Conservation (phyloP, 1,284 basidiomycete genomes). For the Malassezia brasiliensis region DNA sequence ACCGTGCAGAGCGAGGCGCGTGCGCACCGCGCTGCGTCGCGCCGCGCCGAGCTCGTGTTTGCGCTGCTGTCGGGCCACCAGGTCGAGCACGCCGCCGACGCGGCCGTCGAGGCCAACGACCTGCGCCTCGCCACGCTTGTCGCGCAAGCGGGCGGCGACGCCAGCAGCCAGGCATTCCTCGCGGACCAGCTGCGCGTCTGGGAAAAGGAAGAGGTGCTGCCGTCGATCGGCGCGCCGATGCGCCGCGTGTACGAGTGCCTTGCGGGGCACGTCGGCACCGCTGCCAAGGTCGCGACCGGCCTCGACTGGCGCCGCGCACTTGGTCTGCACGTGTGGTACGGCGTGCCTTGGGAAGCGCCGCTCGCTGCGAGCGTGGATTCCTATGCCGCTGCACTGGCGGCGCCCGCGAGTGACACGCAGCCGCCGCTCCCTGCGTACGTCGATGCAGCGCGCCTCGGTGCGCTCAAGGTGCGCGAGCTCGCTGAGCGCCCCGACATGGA, state of each 20-base stretch:
- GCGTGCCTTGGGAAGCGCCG: slow-evolving; percentile 62
- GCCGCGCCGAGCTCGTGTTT: slow-evolving; percentile 54
- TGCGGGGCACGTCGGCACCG: slow-evolving; percentile 63
- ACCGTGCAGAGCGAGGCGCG: slow-evolving; percentile 58
- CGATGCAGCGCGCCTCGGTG: slow-evolving; percentile 35
- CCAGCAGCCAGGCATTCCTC: slow-evolving; percentile 66
- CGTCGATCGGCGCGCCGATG: slow-evolving; percentile 61
- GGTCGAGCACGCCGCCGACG: slow-evolving; percentile 68
- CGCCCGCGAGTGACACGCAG: slow-evolving; percentile 22
- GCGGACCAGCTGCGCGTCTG: slow-evolving; percentile 71
- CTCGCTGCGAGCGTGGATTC: slow-evolving; percentile 62
- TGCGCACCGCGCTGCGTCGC: slow-evolving; percentile 36
- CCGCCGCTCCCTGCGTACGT: slow-evolving; percentile 44
- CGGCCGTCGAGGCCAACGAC: slow-evolving; percentile 66
- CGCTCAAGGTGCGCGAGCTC: slow-evolving; percentile 26
- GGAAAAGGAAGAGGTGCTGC: slow-evolving; percentile 66
- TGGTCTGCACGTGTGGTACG: slow-evolving; percentile 85
- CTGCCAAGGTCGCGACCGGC: slow-evolving; percentile 56
- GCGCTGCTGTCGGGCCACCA: slow-evolving; percentile 77
- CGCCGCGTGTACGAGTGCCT: slow-evolving; percentile 76
- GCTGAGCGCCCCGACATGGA: slow-evolving; percentile 21
- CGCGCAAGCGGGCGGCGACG: slow-evolving; percentile 74
- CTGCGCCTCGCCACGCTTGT: slow-evolving; percentile 83
- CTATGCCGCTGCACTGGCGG: slow-evolving; percentile 53
- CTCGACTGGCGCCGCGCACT: slow-evolving; percentile 93